phyloP scores from a whole-genome alignment of 192 early-diverging fungal species.

The Backusella tuberculispora region DNA sequence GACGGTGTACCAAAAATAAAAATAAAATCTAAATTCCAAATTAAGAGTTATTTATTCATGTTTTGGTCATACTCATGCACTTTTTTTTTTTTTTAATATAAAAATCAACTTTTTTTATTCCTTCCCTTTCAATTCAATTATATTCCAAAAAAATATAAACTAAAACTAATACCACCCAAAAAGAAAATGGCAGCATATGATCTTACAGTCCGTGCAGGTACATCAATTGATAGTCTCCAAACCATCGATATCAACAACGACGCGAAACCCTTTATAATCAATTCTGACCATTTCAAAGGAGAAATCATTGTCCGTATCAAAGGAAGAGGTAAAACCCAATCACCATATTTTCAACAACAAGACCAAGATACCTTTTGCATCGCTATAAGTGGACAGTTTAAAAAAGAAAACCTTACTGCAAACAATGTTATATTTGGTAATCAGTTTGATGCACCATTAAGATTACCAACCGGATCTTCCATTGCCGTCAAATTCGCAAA shows the following conservation, averaged over 20 bases:
- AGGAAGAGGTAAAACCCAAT: constrained; percentile 25
- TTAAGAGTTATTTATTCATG: too few species aligned
- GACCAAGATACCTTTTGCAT: constrained; percentile 68
- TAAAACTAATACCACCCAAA: too few species aligned
- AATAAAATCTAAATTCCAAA: too few species aligned
- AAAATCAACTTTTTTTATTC: too few species aligned
- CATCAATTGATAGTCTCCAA: constrained; percentile 41
- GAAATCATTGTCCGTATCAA: constrained; percentile 66
- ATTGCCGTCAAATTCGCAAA: constrained; percentile 75
- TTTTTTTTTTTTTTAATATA: too few species aligned
- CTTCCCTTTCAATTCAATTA: too few species aligned
- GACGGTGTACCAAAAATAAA: too few species aligned
- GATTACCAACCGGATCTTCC: constrained; percentile 68
- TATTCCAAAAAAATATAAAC: too few species aligned
- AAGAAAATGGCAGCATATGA: not conserved
- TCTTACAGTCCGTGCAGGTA: constrained; percentile 45
- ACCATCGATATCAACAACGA: constrained; percentile 66
- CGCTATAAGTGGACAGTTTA: constrained; percentile 76
- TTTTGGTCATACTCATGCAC: too few species aligned
- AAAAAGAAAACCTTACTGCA: constrained; percentile 56
- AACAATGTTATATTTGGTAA: constrained; percentile 80
- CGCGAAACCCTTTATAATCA: constrained; percentile 59
- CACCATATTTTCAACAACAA: constrained; percentile 64
- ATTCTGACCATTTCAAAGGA: constrained; percentile 66
- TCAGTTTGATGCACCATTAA: constrained; percentile 71